Base-by-base conservation (phyloP, 1,284 basidiomycete species). In the Tausonia pullulans region DNA sequence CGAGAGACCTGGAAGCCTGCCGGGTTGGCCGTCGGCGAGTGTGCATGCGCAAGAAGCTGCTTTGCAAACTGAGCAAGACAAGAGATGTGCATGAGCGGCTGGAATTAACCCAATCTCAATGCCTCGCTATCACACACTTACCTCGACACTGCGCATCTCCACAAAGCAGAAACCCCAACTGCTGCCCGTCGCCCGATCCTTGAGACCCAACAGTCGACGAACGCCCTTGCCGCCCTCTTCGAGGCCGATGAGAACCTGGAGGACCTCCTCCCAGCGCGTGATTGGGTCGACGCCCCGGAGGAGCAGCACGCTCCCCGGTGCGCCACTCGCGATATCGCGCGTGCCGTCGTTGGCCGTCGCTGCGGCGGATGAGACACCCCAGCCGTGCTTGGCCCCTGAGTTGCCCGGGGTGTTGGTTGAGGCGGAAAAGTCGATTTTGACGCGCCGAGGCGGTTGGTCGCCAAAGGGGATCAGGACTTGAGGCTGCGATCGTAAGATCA, bases 141-240 rank as follows among this genome's bases (percentile, higher is more conserved):
- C 91, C 80, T 87, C 83, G 6, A 85, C 75, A 68, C 92, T 88
- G 44, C 87, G 79, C 70, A 95, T 89, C 72, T 96, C 90, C 11
- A 94, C 87, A 72, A 97, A 97, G 0, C 88, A 85, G 74, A 92
- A 94, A 13, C 93, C 89, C 81, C 90, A 92, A 72, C 88, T 90
- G 2, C 84, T 84, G 78, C 86, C 81, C 0, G 87, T 87, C 7
- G 82, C 81, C 72, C 87, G 86, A 76, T 96, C 91, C 74, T 90
- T 88, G 74, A 94, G 86, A 64, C 93, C 80, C 53, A 92, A 81
- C 61, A 96, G 87, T 55, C 90, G 81, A 67, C 83, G 84, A 83
- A 96, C 88, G 13, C 89, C 88, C 72, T 87, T 6, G 84, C 82
- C 0, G 52, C 43, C 81, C 90, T 85, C 72, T 87, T 86, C 71